Evolutionary conservation across 1,139 yeast genomes (phyloP).

Genomic region (Zygosaccharomyces sapae): DNA sequence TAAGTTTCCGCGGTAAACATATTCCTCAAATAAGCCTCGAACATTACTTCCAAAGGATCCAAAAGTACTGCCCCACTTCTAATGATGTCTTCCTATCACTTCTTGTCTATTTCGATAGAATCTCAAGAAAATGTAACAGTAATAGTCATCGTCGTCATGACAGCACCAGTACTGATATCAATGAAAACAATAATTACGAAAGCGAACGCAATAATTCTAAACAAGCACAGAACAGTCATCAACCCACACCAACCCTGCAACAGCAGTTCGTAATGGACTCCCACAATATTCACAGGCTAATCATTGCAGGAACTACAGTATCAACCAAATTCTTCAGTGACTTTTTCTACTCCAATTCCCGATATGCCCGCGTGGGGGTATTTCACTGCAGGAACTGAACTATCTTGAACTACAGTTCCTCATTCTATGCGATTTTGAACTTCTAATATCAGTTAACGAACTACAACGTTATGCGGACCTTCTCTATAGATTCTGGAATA

Average conservation of each 20-base stretch:
- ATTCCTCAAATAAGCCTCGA: conserved; percentile 90
- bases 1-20: conserved; percentile 93
- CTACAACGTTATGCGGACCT: conserved; percentile 87
- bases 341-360: conserved; percentile 88
- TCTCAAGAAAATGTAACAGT: conserved; percentile 80
- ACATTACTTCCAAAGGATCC: conserved; percentile 81
- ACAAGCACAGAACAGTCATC: conserved; percentile 3
- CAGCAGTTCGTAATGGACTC: conserved; percentile 93
- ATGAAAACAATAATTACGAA: conserved; percentile 9
- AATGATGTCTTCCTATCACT: conserved; percentile 90
- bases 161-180: conserved; percentile 11
- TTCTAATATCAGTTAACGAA: conserved; percentile 87
- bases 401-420: conserved; percentile 88
- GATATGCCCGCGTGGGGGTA: conserved; percentile 98
- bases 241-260: conserved; percentile 9
- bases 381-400: conserved; percentile 89
- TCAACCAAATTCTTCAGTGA: conserved; percentile 94
- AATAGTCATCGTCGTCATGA: conserved; percentile 21
- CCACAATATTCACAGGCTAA: conserved; percentile 87
- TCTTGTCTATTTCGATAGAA: conserved; percentile 89
- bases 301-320: conserved; percentile 95
- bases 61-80: conserved; percentile 96
- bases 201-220: conserved; percentile 20
- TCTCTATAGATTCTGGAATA: conserved; percentile 74
- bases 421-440: conserved; percentile 74